Conservation (phyloP, 2,329 filamentous ascomycete species). For the Blastomyces emzantsi region DNA sequence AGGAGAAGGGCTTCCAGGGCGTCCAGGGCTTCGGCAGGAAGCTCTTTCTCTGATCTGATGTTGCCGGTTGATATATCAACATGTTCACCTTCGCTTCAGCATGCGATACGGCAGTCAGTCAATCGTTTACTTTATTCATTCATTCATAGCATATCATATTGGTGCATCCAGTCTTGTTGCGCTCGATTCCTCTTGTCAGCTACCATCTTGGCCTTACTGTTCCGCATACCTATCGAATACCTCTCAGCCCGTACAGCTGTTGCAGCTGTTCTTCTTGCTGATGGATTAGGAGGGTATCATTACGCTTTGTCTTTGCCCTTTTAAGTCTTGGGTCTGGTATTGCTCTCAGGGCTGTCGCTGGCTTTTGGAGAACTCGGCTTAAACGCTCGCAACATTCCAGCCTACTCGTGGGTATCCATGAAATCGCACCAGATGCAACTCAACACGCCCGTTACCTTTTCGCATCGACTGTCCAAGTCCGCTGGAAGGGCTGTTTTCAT, state of each 20-base stretch:
- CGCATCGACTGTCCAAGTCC: constrained; percentile 10
- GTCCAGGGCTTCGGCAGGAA: not conserved
- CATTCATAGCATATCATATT: not conserved
- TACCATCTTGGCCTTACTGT: not conserved
- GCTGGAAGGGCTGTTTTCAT: not conserved
- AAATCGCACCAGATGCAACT: not conserved
- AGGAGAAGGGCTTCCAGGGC: not conserved
- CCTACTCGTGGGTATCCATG: not conserved
- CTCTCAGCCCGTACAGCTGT: not conserved
- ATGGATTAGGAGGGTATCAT: not conserved
- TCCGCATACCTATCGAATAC: not conserved
- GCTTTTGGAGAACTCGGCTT: constrained; percentile 9
- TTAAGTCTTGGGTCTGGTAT: not conserved
- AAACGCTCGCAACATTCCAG: not conserved
- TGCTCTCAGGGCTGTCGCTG: not conserved
- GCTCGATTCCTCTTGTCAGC: not conserved
- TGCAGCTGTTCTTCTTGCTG: not conserved
- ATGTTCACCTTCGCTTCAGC: not conserved
- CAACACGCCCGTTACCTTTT: constrained; percentile 11
- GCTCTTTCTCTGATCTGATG: not conserved
- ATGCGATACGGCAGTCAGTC: not conserved
- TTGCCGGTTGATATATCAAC: not conserved
- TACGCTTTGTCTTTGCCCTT: not conserved
- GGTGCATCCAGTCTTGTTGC: not conserved
- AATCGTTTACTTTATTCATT: not conserved